phyloP scores from a whole-genome alignment of 768 basidiomycete species.

The Phaeolepiota aurea region DNA sequence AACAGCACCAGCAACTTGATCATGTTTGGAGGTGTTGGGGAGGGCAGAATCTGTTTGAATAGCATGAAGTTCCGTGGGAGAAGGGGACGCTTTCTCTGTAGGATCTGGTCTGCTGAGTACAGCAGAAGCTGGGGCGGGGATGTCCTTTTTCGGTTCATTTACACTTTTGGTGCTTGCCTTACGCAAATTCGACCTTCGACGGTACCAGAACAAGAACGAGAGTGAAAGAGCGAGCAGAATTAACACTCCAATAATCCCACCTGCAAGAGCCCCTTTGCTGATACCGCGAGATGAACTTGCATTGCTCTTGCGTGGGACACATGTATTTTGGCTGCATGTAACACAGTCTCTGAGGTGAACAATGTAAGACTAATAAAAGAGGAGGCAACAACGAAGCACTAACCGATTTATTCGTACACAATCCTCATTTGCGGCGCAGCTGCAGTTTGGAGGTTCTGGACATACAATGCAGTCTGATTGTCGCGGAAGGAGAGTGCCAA shows the following conservation, averaged over 20 bases:
- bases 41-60: slow-evolving; percentile 42
- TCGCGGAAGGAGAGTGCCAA: slow-evolving; percentile 31
- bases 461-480: slow-evolving; percentile 42
- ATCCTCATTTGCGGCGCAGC: slow-evolving; percentile 43
- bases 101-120: slow-evolving; percentile 83
- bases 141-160: slow-evolving; percentile 42
- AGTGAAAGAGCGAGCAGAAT: slow-evolving; percentile 48
- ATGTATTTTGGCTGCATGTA: slow-evolving; percentile 44
- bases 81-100: slow-evolving; percentile 45
- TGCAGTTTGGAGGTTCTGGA: slow-evolving; percentile 41
- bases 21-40: slow-evolving; percentile 32
- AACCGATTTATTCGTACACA: slow-evolving; percentile 60
- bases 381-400: slow-evolving; percentile 10
- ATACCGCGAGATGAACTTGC: slow-evolving; percentile 28
- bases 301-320: slow-evolving; percentile 26
- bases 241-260: slow-evolving; percentile 59
- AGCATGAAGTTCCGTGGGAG: slow-evolving; percentile 25
- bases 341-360: slow-evolving; percentile 42
- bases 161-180: slow-evolving; percentile 18
- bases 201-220: slow-evolving; percentile 53
- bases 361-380: slow-evolving; percentile 7
- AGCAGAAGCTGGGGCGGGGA: slow-evolving; percentile 66
- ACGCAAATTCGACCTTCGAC: slow-evolving; percentile 42
- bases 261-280: slow-evolving; percentile 67
- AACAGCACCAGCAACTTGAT: slow-evolving; percentile 10